phyloP scores from a whole-genome alignment of 306 rosid genomes.

The Rubus parviflorus region DNA sequence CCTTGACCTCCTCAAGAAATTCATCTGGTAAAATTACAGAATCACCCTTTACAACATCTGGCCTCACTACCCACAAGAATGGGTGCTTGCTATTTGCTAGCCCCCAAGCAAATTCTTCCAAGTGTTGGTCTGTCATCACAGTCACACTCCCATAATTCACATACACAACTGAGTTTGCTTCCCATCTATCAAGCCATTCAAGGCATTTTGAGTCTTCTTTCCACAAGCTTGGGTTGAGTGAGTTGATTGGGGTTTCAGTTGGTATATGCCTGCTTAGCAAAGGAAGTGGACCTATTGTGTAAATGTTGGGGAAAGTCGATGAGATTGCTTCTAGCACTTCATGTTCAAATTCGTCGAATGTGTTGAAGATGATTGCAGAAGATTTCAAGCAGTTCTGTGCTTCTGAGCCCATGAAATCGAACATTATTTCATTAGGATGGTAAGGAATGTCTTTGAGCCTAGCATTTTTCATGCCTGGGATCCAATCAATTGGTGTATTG shows the following conservation, averaged over 20 bases:
- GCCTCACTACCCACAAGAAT: constrained; percentile 49
- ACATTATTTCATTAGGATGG: constrained; percentile 34
- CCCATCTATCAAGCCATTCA: constrained; percentile 39
- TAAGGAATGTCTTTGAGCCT: constrained; percentile 46
- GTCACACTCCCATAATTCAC: constrained; percentile 46
- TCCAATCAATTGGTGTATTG: constrained; percentile 36
- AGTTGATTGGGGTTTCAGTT: constrained; percentile 8
- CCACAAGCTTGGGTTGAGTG: constrained; percentile 38
- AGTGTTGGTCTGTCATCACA: constrained; percentile 29
- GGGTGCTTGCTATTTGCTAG: constrained; percentile 42
- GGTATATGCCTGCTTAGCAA: constrained; percentile 28
- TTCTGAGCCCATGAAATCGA: constrained; percentile 36
- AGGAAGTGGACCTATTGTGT: constrained; percentile 45
- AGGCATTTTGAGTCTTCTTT: constrained; percentile 41
- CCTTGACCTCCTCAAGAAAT: constrained; percentile 35
- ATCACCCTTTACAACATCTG: constrained; percentile 38
- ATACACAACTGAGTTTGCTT: constrained; percentile 42
- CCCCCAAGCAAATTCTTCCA: constrained; percentile 55
- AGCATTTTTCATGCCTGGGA: constrained; percentile 34
- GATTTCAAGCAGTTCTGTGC: constrained; percentile 37
- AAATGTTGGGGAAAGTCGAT: constrained; percentile 35
- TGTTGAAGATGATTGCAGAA: constrained; percentile 41
- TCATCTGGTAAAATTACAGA: constrained; percentile 23
- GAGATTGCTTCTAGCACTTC: constrained; percentile 41
- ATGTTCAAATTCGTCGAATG: constrained; percentile 38